Conservation (phyloP, 1,284 basidiomycete species). For the Sporisorium iseilematis-ciliati region DNA sequence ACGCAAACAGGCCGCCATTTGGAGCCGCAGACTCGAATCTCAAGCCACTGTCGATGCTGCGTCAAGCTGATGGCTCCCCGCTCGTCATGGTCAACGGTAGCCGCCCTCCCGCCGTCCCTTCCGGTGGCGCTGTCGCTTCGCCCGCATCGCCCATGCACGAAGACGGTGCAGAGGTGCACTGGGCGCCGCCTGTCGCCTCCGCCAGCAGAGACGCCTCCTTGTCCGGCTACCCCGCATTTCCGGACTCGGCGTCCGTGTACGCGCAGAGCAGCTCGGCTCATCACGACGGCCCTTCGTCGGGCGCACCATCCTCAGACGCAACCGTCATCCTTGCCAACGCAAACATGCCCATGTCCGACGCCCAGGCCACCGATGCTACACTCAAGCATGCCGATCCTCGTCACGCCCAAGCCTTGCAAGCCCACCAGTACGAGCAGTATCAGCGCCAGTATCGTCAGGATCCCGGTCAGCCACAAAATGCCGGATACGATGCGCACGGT, state of each 20-base stretch:
- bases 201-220: constrained; percentile 29
- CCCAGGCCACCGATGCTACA: constrained; percentile 35
- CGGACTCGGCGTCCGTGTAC: constrained; percentile 59
- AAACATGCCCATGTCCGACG: constrained; percentile 23
- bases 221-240: constrained; percentile 59
- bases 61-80: constrained; percentile 35
- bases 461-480: constrained; percentile 7
- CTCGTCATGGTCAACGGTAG: constrained; percentile 32
- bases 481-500: constrained; percentile 38
- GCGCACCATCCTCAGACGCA: constrained; percentile 26
- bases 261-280: constrained; percentile 41
- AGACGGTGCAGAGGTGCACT: constrained; percentile 45
- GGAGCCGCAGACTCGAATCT: constrained; percentile 47
- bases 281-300: constrained; percentile 33
- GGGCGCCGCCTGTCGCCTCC: constrained; percentile 34
- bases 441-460: constrained; percentile 36
- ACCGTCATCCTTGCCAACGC: constrained; percentile 31
- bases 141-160: constrained; percentile 53
- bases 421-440: constrained; percentile 49
- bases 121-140: constrained; percentile 10
- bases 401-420: constrained; percentile 31
- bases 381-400: constrained; percentile 24
- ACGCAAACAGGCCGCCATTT: constrained; percentile 41
- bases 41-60: constrained; percentile 39
- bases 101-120: constrained; percentile 10